Percentiles rank a stretch among this genome's conserved stretches.
These are phyloP conservation scores for Talaromyces atroroseus DNA, from an alignment of 2,329 filamentous ascomycete genomes.

Conservation along the genomic window DNA sequence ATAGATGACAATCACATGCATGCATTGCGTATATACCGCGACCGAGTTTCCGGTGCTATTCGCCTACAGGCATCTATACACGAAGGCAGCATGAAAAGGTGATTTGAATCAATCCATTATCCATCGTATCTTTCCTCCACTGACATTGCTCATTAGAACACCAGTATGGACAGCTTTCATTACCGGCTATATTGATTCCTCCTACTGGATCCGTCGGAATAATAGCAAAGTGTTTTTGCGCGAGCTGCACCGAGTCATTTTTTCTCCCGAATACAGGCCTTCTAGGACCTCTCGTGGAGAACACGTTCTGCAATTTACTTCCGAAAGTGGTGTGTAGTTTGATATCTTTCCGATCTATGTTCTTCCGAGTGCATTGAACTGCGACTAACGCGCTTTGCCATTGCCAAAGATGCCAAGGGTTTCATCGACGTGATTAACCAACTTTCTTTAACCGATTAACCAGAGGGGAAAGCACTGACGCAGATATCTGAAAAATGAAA, in stretches of 20 bases:
- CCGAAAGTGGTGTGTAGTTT: slow-evolving; percentile 24
- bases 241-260: slow-evolving; percentile 50
- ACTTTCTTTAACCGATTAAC: slow-evolving; percentile 17
- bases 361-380: neutral
- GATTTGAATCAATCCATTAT: slow-evolving; percentile 13
- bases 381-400: neutral
- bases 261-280: slow-evolving; percentile 47
- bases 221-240: slow-evolving; percentile 44
- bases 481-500: neutral
- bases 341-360: neutral
- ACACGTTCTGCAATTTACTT: slow-evolving; percentile 37
- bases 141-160: slow-evolving; percentile 29
- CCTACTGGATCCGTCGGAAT: slow-evolving; percentile 44
- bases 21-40: slow-evolving; percentile 50
- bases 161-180: slow-evolving; percentile 60
- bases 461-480: neutral
- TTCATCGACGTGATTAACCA: slow-evolving; percentile 33
- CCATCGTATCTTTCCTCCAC: neutral
- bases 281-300: slow-evolving; percentile 31
- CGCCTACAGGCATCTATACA: slow-evolving; percentile 54
- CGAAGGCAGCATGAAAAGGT: slow-evolving; percentile 48
- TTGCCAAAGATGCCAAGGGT: slow-evolving; percentile 31
- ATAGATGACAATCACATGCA: slow-evolving; percentile 49
- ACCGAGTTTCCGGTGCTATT: slow-evolving; percentile 47
- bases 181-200: slow-evolving; percentile 42